Conservation (phyloP, 1,284 basidiomycete species). For the Takashimella tepidaria region DNA sequence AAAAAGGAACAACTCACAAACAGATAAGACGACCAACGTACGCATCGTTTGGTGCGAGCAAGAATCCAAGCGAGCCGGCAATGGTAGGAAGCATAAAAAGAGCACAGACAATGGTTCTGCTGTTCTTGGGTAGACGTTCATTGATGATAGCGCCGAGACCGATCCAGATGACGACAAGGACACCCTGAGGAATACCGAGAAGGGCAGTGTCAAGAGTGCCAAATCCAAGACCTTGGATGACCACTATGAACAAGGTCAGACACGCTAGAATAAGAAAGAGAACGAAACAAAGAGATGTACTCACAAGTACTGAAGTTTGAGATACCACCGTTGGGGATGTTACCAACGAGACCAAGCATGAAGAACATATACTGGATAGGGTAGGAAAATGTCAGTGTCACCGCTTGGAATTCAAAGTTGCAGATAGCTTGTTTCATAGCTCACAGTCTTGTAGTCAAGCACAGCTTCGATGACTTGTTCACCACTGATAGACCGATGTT, state of each 20-base stretch:
- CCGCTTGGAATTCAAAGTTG: not conserved
- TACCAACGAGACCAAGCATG: slow-evolving; percentile 41
- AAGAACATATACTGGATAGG: slow-evolving; percentile 36
- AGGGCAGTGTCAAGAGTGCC: slow-evolving; percentile 42
- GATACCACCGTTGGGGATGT: slow-evolving; percentile 47
- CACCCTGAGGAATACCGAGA: slow-evolving; percentile 46
- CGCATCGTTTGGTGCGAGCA: slow-evolving; percentile 44
- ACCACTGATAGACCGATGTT: slow-evolving; percentile 46
- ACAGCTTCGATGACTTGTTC: slow-evolving; percentile 48
- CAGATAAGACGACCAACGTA: slow-evolving; percentile 50
- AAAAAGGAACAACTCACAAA: slow-evolving; percentile 51
- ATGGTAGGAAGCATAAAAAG: slow-evolving; percentile 48
- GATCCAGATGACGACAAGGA: slow-evolving; percentile 45
- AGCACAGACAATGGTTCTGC: slow-evolving; percentile 36
- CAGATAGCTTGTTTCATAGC: too few relatives aligned
- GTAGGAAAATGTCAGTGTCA: slow-evolving; percentile 1
- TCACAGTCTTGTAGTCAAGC: slow-evolving; percentile 36
- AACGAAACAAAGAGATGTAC: not conserved
- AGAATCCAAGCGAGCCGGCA: slow-evolving; percentile 45
- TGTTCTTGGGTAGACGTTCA: slow-evolving; percentile 40
- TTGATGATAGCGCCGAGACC: slow-evolving; percentile 37
- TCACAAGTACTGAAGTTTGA: slow-evolving; percentile 25
- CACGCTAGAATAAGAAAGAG: slow-evolving; percentile 2
- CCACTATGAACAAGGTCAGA: slow-evolving; percentile 47
- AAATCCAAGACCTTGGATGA: slow-evolving; percentile 44